Conservation (phyloP, 352 stramenopile genomes). For the Globisporangium megalacanthum region DNA sequence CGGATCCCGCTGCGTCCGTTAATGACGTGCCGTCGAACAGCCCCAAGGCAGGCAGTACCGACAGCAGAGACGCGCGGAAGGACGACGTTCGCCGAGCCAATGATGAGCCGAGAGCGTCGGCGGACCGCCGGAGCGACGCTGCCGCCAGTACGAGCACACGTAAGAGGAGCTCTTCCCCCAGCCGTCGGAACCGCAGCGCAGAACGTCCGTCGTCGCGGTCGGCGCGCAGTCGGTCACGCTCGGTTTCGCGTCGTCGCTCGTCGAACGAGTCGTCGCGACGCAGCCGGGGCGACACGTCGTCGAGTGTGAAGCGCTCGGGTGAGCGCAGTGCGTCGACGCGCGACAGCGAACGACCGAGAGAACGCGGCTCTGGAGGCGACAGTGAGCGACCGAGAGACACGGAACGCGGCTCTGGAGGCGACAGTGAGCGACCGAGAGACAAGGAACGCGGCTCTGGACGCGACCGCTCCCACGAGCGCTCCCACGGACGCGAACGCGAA, state of each 20-base stretch:
- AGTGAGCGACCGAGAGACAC: constrained; percentile 18
- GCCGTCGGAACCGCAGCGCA: constrained; percentile 14
- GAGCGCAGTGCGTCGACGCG: constrained; percentile 9
- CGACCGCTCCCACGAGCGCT: constrained; percentile 22
- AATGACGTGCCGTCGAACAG: not conserved
- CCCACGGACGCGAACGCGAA: not conserved
- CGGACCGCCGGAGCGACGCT: not conserved
- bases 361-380: constrained; percentile 17
- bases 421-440: constrained; percentile 13
- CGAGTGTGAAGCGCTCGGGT: constrained; percentile 11
- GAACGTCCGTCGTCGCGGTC: constrained; percentile 7
- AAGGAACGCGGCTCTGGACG: constrained; percentile 19
- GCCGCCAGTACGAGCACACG: constrained; percentile 3
- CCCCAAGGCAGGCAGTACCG: not conserved
- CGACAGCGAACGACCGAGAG: constrained; percentile 10
- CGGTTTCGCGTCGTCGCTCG: constrained; percentile 35
- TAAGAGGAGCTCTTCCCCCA: constrained; percentile 2
- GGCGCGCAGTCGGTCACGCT: constrained; percentile 22
- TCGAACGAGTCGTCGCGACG: constrained; percentile 24
- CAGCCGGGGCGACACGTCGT: constrained; percentile 21
- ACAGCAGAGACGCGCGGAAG: not conserved
- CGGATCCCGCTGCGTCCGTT: not conserved
- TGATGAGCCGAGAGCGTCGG: not conserved
- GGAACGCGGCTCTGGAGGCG: constrained; percentile 16
- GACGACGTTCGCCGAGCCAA: constrained; percentile 1